Percentiles rank a stretch among this genome's conserved stretches.
phyloP scores from a whole-genome alignment of 306 rosid species.

The Lathyrus oleraceus region DNA sequence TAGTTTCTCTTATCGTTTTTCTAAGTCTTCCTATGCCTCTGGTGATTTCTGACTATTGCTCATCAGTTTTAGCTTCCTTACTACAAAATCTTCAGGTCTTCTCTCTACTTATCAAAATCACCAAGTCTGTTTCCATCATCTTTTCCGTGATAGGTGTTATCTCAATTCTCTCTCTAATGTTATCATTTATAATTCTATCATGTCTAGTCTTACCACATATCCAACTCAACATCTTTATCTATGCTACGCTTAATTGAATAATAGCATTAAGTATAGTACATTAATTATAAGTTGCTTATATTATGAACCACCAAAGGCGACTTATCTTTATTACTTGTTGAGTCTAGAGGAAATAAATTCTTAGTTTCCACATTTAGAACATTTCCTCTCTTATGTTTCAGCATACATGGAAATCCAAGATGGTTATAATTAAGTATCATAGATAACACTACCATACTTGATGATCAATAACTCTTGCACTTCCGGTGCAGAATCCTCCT shows the following conservation, averaged over 20 bases:
- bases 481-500: slow-evolving; percentile 99
- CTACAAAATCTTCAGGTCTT: no score
- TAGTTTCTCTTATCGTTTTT: no score
- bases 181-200: no score
- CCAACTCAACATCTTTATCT: no score
- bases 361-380: slow-evolving; percentile 2
- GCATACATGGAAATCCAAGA: slow-evolving; percentile 16
- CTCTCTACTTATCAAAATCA: no score
- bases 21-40: no score
- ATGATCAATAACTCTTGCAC: slow-evolving; percentile 89
- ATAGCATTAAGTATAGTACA: not conserved
- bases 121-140: no score
- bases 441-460: slow-evolving; percentile 61
- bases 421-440: slow-evolving; percentile 31
- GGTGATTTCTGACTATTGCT: no score
- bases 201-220: no score
- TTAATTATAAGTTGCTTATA: not conserved
- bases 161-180: no score
- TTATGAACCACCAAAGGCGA: not conserved
- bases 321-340: not conserved
- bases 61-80: no score
- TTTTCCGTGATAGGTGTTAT: no score
- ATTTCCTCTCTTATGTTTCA: not conserved
- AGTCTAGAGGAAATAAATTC: not conserved
- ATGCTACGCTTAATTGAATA: not conserved